Evolutionary conservation across 805 yeast species (phyloP).

Genomic region (Kluyveromyces nonfermentans): DNA sequence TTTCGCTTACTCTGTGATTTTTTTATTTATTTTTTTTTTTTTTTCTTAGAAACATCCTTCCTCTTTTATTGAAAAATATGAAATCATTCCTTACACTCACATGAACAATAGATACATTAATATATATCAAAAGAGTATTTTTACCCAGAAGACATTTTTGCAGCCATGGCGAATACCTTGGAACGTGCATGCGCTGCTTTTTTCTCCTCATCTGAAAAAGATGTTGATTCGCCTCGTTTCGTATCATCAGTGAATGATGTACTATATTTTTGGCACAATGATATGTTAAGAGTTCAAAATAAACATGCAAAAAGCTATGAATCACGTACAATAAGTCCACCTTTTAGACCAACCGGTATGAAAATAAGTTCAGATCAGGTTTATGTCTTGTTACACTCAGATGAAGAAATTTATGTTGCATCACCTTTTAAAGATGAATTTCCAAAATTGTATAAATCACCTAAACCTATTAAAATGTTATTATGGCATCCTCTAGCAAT

Average conservation of each 20-base stretch:
- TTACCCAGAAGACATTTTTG: background rate
- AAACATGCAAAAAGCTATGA: background rate
- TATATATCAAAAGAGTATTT: too few relatives aligned
- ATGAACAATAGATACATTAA: too few relatives aligned
- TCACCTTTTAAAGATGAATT: background rate
- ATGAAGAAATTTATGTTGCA: background rate
- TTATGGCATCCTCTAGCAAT: constrained; percentile 36
- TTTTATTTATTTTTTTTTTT: too few relatives aligned
- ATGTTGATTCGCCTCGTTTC: background rate
- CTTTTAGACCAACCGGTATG: background rate
- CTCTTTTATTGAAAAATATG: background rate
- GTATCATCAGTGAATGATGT: background rate
- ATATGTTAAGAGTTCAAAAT: background rate
- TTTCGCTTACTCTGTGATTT: background rate
- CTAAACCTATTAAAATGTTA: constrained; percentile 29
- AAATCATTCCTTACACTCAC: too few relatives aligned
- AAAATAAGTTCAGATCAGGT: background rate
- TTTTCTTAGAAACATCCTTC: background rate
- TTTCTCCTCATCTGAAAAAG: constrained; percentile 19
- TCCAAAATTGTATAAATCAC: background rate
- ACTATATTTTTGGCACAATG: constrained; percentile 1
- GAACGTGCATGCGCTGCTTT: background rate
- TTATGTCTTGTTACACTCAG: background rate
- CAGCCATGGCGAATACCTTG: background rate
- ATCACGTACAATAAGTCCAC: background rate